Conservation (phyloP, 805 yeast genomes). For the Cyberlindnera bimundalis region DNA sequence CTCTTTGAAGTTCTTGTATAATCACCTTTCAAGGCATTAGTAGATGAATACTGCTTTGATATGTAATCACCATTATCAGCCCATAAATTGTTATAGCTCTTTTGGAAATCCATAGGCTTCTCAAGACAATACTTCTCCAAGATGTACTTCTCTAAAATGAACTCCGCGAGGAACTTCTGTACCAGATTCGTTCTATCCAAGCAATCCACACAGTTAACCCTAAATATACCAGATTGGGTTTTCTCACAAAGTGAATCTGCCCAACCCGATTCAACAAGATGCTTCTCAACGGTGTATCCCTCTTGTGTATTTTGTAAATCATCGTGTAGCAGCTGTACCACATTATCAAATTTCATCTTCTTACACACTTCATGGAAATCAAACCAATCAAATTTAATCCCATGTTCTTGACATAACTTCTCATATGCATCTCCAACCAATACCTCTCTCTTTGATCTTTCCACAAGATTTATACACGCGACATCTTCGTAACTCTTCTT, state of each 20-base stretch:
- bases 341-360: constrained; percentile 39
- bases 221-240: constrained; percentile 50
- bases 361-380: constrained; percentile 57
- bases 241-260: constrained; percentile 22
- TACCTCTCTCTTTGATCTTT: constrained; percentile 33
- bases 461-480: constrained; percentile 37
- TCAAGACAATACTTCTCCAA: constrained; percentile 21
- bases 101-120: constrained; percentile 18
- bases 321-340: constrained; percentile 30
- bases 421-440: constrained; percentile 39
- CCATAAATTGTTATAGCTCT: constrained; percentile 42
- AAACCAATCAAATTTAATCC: constrained; percentile 49
- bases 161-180: constrained; percentile 38
- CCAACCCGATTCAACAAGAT: constrained; percentile 31
- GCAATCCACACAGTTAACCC: constrained; percentile 63
- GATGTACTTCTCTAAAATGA: constrained; percentile 26
- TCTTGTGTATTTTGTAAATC: constrained; percentile 12
- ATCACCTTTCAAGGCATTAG: constrained; percentile 52
- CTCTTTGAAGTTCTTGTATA: constrained; percentile 42
- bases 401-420: constrained; percentile 32
- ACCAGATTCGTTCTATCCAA: constrained; percentile 58
- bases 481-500: constrained; percentile 26
- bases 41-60: constrained; percentile 58
- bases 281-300: constrained; percentile 17
- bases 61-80: constrained; percentile 70